These are phyloP conservation scores for Sarcodon aspratus DNA, from an alignment of 768 basidiomycete species.

Conservation along the genomic window DNA sequence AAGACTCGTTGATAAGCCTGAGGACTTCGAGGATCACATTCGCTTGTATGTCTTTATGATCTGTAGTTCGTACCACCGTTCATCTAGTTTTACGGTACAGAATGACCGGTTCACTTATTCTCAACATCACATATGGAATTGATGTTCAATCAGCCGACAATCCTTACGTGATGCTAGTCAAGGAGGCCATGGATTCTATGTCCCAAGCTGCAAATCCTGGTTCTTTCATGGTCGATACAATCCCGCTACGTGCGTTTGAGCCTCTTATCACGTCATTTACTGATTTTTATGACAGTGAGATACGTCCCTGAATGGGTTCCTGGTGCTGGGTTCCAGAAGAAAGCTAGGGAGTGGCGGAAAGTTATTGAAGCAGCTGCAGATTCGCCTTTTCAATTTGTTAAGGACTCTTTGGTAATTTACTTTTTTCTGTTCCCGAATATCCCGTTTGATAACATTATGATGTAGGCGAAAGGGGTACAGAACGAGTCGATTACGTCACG, in stretches of 20 bases:
- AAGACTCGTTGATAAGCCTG: conserved; percentile 21
- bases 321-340: background rate
- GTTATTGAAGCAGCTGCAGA: background rate
- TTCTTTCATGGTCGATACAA: conserved; percentile 32
- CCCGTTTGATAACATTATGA: too few relatives aligned
- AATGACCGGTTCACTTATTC: conserved; percentile 20
- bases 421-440: too few relatives aligned
- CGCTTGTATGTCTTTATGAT: conserved; percentile 22
- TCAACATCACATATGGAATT: conserved; percentile 24
- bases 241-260: conserved; percentile 20
- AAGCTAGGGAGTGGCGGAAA: background rate
- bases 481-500: too few relatives aligned
- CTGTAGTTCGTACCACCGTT: background rate
- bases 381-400: background rate
- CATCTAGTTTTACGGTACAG: conserved; percentile 11
- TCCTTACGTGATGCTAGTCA: conserved; percentile 17
- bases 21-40: conserved; percentile 24
- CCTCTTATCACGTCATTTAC: background rate
- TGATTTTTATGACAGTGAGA: background rate
- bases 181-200: conserved; percentile 12
- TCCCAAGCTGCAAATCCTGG: conserved; percentile 26
- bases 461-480: too few relatives aligned
- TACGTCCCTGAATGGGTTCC: background rate
- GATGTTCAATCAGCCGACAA: conserved; percentile 19
- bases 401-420: background rate